Percentiles rank a stretch among this genome's conserved stretches.
phyloP scores from a whole-genome alignment of 352 stramenopile genomes.

The Phytophthora colocasiae region DNA sequence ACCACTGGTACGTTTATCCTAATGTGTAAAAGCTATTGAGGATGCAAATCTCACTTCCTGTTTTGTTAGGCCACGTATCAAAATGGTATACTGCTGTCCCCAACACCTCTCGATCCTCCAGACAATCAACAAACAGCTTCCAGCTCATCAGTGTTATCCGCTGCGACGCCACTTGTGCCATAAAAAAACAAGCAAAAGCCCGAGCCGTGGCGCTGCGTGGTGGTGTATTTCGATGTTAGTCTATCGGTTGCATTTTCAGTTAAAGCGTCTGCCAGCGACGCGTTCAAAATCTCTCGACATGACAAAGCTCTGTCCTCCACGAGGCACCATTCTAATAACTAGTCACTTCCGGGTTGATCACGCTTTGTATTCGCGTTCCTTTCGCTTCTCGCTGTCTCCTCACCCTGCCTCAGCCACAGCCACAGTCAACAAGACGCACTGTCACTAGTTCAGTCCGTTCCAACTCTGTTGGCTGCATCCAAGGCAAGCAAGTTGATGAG shows the following conservation, averaged over 20 bases:
- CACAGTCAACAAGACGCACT: slow-evolving; percentile 7
- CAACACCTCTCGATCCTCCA: slow-evolving; percentile 16
- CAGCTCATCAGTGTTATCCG: slow-evolving; percentile 10
- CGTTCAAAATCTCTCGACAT: slow-evolving; percentile 31
- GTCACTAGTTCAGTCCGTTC: slow-evolving; percentile 3
- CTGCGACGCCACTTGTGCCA: slow-evolving; percentile 31
- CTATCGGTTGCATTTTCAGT: slow-evolving; percentile 43
- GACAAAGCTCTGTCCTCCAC: slow-evolving; percentile 15
- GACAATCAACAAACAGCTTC: slow-evolving; percentile 14
- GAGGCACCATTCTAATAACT: slow-evolving; percentile 30
- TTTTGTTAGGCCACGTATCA: slow-evolving; percentile 35
- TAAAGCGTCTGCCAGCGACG: slow-evolving; percentile 27
- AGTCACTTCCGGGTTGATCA: slow-evolving; percentile 15
- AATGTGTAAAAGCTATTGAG: not conserved
- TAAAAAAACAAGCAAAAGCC: slow-evolving; percentile 17
- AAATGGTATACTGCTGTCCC: slow-evolving; percentile 23
- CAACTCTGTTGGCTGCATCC: slow-evolving; percentile 10
- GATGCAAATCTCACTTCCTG: not conserved
- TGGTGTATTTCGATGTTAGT: slow-evolving; percentile 44
- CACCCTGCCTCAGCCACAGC: not conserved
- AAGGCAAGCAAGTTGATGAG: slow-evolving; percentile 3
- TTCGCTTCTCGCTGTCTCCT: not conserved
- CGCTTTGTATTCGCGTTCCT: slow-evolving; percentile 1
- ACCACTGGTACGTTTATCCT: slow-evolving; percentile 22
- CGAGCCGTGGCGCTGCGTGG: slow-evolving; percentile 16